Evolutionary conservation across 1,284 basidiomycete genomes (phyloP).

Genomic region (Rhodotorula mucilaginosa): DNA sequence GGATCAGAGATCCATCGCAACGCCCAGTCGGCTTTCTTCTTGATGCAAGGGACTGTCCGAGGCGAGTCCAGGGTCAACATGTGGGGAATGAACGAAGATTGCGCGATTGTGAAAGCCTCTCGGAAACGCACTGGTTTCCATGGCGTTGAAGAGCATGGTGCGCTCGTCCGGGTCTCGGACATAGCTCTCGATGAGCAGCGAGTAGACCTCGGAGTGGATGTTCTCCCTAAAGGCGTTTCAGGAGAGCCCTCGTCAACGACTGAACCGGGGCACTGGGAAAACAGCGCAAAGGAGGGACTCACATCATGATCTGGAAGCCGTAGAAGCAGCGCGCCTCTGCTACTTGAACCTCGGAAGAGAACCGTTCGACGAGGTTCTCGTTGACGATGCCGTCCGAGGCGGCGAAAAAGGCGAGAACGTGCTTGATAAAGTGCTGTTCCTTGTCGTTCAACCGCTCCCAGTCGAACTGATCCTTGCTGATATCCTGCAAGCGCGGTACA

Average conservation of each 20-base stretch:
- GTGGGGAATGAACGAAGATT: too few species aligned
- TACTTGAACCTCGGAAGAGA: constrained; percentile 52
- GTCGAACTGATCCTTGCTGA: constrained; percentile 54
- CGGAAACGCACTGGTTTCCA: constrained; percentile 53
- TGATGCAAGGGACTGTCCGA: constrained; percentile 41
- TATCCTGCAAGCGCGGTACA: constrained; percentile 37
- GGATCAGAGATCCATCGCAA: constrained; percentile 53
- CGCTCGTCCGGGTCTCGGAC: constrained; percentile 56
- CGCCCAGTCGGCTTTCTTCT: constrained; percentile 49
- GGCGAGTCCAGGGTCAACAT: background rate
- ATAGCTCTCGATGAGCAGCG: constrained; percentile 59
- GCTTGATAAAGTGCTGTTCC: constrained; percentile 53
- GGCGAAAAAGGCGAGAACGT: constrained; percentile 55
- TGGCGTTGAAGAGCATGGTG: constrained; percentile 56
- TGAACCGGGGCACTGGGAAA: too few species aligned
- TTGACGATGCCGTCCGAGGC: constrained; percentile 55
- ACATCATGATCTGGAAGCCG: constrained; percentile 56
- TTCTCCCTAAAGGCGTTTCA: constrained; percentile 50
- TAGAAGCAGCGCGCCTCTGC: constrained; percentile 55
- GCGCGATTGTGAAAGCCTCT: too few species aligned
- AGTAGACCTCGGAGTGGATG: constrained; percentile 60
- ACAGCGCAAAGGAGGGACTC: constrained; percentile 1
- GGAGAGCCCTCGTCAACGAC: background rate
- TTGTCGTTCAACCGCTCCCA: constrained; percentile 53
- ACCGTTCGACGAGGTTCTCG: constrained; percentile 54